A percentile compares a stretch with the other conserved stretches of the same genome.
Evolutionary conservation across 2,329 filamentous ascomycete species (phyloP).

Genomic region (Lachnellula subtilissima): DNA sequence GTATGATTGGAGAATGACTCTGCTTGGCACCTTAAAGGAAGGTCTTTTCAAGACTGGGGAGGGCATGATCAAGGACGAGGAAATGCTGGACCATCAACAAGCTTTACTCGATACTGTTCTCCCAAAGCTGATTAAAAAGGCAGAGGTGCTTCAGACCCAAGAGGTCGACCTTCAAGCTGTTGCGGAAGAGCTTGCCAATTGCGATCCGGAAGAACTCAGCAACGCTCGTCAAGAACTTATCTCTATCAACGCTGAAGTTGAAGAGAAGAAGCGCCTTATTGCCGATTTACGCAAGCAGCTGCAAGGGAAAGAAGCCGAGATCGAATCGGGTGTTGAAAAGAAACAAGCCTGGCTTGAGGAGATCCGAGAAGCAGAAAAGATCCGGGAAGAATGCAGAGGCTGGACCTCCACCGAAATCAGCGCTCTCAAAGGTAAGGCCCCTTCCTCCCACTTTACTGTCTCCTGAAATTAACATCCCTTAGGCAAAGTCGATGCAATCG

Average conservation of each 20-base stretch:
- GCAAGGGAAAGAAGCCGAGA: constrained; percentile 58
- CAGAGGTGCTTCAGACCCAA: constrained; percentile 58
- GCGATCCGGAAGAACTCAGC: constrained; percentile 74
- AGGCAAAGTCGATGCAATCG: constrained; percentile 63
- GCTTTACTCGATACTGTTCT: constrained; percentile 62
- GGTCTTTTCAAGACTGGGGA: constrained; percentile 71
- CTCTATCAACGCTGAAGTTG: constrained; percentile 61
- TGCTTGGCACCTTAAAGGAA: constrained; percentile 78
- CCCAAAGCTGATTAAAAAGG: constrained; percentile 57
- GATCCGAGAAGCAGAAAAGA: constrained; percentile 75
- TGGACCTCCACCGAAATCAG: constrained; percentile 82
- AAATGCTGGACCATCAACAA: constrained; percentile 62
- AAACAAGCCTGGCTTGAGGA: constrained; percentile 68
- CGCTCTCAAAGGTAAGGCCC: constrained; percentile 63
- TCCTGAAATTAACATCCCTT: constrained; percentile 35
- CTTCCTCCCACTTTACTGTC: background rate
- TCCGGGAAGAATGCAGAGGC: constrained; percentile 82
- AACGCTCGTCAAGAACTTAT: constrained; percentile 65
- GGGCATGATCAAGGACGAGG: constrained; percentile 71
- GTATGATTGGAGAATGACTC: constrained; percentile 95
- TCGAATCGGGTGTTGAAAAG: constrained; percentile 57
- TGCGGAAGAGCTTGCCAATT: constrained; percentile 71
- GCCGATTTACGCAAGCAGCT: constrained; percentile 62
- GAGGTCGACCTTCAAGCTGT: constrained; percentile 63
- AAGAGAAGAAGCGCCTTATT: constrained; percentile 63